Base-by-base conservation (phyloP, 2,329 filamentous ascomycete genomes). In the Beauveria rudraprayagi region DNA sequence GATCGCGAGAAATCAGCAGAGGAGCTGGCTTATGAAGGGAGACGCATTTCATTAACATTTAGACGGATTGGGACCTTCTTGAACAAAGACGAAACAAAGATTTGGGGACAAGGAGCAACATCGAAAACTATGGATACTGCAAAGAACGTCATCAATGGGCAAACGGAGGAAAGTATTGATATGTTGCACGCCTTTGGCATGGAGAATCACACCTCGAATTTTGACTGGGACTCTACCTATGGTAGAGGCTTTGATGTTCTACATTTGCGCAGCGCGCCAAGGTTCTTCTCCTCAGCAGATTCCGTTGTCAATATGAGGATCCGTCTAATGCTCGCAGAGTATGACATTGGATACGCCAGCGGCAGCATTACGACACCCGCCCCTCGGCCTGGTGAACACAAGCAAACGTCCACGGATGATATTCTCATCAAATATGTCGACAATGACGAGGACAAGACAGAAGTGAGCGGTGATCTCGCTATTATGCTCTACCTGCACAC, bases 41-140 rank as follows among this genome's bases (percentile, higher is more conserved):
- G 87, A 52, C 88, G 94, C 52, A 96, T 99, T 70, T 95, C 90
- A 53, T 80, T 99, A 41, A 99, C 94, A 0, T 97, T 99, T 71
- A 83, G 94, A 50, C 81, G 85, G 26, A 97, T 99, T 65, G 91
- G 86, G 2, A 99, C 94, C 0, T 97, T 91, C 69, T 75, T 96
- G 50, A 80, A 88, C 66, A 76, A 78, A 4, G 78, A 84, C n/a
- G 79, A 83, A 44, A 78, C 78, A 34, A 75, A 76, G 3, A 96
- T 99, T 60, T 97, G 92, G 93, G 94, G 94, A 16, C 92, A 97
- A 73, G 94, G 94, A 3, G 93, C 92, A 0, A 84, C 82, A 0
- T 78, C 77, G 7, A 96, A 96, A 75, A 79, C 77, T 0, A 78
- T 79, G 26, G 78, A 79, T 0, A 74, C 78, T 0, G 91, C 92